These are phyloP conservation scores for Hemisphaericaspora lyxosophila DNA, from an alignment of 1,139 yeast genomes.

Conservation along the genomic window DNA sequence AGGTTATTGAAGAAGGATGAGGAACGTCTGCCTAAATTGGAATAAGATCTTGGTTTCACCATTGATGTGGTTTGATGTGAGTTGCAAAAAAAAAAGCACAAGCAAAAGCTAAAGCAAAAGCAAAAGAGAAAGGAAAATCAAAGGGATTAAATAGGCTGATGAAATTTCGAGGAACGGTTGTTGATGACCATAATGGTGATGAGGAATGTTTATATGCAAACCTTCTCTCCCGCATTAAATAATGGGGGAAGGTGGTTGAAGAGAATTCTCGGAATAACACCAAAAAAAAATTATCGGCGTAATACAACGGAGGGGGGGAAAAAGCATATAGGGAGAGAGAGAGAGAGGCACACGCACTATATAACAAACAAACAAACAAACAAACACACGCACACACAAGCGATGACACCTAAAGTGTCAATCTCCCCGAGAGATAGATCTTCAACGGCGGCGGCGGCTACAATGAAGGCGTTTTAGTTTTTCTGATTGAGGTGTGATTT, in stretches of 20 bases:
- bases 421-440: too few relatives aligned
- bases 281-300: not conserved
- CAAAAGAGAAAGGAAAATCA: not conserved
- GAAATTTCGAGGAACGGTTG: not conserved
- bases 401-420: too few relatives aligned
- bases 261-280: not conserved
- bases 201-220: not conserved
- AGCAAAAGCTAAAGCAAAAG: not conserved
- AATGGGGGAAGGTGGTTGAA: not conserved
- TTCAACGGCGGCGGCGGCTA: too few relatives aligned
- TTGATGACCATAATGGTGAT: too few relatives aligned
- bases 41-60: constrained; percentile 23
- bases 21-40: constrained; percentile 41
- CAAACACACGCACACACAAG: too few relatives aligned
- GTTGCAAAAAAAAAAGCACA: not conserved
- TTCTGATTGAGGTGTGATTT: too few relatives aligned
- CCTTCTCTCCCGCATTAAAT: not conserved
- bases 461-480: too few relatives aligned
- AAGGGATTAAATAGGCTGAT: not conserved
- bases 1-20: constrained; percentile 40
- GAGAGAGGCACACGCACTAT: too few relatives aligned
- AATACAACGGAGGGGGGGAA: too few relatives aligned
- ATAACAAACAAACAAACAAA: too few relatives aligned
- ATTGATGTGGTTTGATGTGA: too few relatives aligned
- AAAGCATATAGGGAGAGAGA: too few relatives aligned